Base-by-base conservation (phyloP, 2,329 filamentous ascomycete species). In the Cytospora schulzeri region DNA sequence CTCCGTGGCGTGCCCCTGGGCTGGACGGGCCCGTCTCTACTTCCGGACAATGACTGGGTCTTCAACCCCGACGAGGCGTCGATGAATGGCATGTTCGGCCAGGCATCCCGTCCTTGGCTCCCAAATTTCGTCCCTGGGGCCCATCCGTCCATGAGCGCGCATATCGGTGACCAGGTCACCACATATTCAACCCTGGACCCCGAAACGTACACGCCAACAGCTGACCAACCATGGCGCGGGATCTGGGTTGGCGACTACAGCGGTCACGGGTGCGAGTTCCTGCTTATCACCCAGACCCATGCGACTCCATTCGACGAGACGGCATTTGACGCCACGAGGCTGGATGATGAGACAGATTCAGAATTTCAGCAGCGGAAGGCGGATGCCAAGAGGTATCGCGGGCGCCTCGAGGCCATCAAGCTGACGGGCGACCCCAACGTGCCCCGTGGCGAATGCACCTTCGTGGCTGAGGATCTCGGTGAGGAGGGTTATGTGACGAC, bases 161-260 rank as follows among this genome's bases (percentile, higher is more conserved):
- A 80, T 68, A 76, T 85, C 35, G 83, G 81, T 31, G 83, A 87
- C 69, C 80, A 83, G 63, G 70, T 87, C 50, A 76, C 87, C 70
- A 92, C 90, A 0, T 89, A 85, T 67, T 80, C 86, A 9, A 96
- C 93, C 0, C 79, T 98, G 1, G 87, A 92, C 52, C 85, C 88
- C 3, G 79, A 78, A 3, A 76, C 90, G n/a, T 97, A 96, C 73
- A 95, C 88, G 0, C 92, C 94, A 0, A 96, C 93, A 0, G 74
- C 79, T 12, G 82, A 88, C 62, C 94, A 93, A 73, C 93, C 93
- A 0, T 97, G 89, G 80, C 88, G 92, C 68, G 94, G 94, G 0
- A 92, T 99, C 33, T 98, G 92, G 91, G 90, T 93, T 19, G 93
- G 93, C 0, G 93, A 97, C 74, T 97, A 97, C 72, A 90, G 88